phyloP scores from a whole-genome alignment of 257 asterid species.

The Coffea eugenioides region DNA sequence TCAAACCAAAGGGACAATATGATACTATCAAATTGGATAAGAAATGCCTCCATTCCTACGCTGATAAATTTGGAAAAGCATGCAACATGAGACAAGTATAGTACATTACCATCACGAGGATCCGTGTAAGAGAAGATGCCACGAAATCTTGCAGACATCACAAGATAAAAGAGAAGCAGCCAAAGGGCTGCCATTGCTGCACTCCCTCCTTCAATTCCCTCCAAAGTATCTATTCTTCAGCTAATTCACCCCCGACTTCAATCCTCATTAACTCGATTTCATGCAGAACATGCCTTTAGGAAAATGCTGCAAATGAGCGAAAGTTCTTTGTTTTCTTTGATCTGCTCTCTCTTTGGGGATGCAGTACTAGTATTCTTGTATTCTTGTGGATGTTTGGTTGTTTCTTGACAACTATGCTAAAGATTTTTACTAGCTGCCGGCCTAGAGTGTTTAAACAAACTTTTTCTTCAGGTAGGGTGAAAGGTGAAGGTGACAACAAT shows the following conservation, averaged over 20 bases:
- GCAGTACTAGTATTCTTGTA: background rate
- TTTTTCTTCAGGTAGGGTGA: conserved; percentile 1
- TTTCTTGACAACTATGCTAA: background rate
- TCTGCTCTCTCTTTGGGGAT: too few relatives aligned
- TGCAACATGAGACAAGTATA: background rate
- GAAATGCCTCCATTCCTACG: too few relatives aligned
- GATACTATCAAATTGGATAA: too few relatives aligned
- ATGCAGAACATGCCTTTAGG: too few relatives aligned
- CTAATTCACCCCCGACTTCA: background rate
- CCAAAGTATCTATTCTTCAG: background rate
- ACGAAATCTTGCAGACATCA: conserved; percentile 18
- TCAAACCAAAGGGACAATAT: too few relatives aligned
- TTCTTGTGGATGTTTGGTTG: too few relatives aligned
- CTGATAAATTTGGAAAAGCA: background rate
- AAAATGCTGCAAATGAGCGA: background rate
- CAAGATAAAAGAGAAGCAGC: conserved; percentile 33
- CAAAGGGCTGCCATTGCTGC: conserved; percentile 37
- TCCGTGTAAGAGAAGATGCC: conserved; percentile 25
- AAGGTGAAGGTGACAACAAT: background rate
- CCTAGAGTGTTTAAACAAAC: background rate
- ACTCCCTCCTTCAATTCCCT: background rate
- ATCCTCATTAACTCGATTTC: background rate
- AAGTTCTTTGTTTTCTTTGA: background rate
- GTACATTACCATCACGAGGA: conserved; percentile 45
- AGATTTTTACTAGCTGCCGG: conserved; percentile 8